Conservation (phyloP, 2,329 filamentous ascomycete species). For the Fusarium xylarioides region DNA sequence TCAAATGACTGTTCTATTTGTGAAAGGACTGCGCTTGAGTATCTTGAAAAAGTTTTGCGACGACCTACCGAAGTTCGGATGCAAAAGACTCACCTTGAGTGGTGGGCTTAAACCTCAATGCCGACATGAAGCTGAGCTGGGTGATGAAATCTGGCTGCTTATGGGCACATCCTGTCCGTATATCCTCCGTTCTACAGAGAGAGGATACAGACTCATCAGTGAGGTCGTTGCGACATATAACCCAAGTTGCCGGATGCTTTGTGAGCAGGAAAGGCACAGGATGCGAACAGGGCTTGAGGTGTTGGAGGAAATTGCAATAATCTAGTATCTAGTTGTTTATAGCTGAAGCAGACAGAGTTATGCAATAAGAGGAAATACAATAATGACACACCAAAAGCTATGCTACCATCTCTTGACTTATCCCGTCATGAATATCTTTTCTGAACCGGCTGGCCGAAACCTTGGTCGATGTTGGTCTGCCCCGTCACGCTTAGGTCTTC, state of each 20-base stretch:
- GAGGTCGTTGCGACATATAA: neutral
- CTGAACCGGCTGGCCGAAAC: neutral
- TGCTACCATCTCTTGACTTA: neutral
- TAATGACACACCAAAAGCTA: neutral
- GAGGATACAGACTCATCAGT: neutral
- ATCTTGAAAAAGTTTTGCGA: accelerated
- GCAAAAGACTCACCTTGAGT: neutral
- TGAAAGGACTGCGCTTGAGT: neutral
- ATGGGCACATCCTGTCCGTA: neutral
- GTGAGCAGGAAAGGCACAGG: neutral
- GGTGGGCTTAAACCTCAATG: neutral
- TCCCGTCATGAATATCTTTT: neutral
- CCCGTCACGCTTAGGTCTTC: neutral
- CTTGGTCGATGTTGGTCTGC: too few relatives aligned
- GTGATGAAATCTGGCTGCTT: neutral
- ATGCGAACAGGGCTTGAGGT: neutral
- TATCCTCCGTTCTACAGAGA: neutral
- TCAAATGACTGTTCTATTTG: neutral
- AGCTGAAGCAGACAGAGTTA: neutral
- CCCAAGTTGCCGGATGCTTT: neutral
- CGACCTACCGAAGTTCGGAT: neutral
- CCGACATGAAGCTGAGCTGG: neutral
- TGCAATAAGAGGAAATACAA: neutral
- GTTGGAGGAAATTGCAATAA: neutral
- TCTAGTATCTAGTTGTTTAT: neutral